Evolutionary conservation across 257 asterid species (phyloP), one percentile per base, ranked within the genome.

Genomic region (Coffea canephora): DNA sequence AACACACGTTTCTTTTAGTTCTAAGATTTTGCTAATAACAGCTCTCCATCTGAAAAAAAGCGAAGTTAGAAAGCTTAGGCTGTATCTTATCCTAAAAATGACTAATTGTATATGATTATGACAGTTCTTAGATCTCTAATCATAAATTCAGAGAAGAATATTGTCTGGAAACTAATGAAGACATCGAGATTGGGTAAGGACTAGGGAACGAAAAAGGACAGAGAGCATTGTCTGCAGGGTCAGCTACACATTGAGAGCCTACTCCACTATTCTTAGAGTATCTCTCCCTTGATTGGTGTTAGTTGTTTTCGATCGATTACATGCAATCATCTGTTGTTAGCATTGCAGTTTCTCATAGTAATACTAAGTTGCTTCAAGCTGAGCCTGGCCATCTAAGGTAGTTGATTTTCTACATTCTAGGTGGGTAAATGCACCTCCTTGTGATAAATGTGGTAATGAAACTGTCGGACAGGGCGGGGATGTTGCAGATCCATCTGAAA

Each of bases 361-460:
- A 59, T 9, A 31, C 11, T 71, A 19, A 31, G 54, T 50, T 59
- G 46, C 69, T 80, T 67, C 66, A 31, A 41, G 10, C 25, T 48
- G 16, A 66, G 57, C 73, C 12, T 23, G 49, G 48, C n/a, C 62
- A 49, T 14, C 54, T 9, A 50, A 67, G 73, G 50, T 54, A 72
- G 61, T 70, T 81, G 77, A 69, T 80, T 15, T 64, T 78, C 70
- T 79, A 82, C 79, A 80, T 83, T 85, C 71, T 82, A 93, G 99
- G 92, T 95, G 99, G 99, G 97, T 93, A 71, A 90, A 95, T 85
- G 85, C 94, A 50, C 98, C 99, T 85, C 91, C 98, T 76, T 95
- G 99, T 83, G 96, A 89, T 73, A 89, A 85, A 81, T 95, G 99
- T 84, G 87, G 82, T 50, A 84, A 77, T 81, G 97, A 92, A 73